Evolutionary conservation across 2,329 filamentous ascomycete genomes (phyloP).

Genomic region (Exophiala alcalophila): DNA sequence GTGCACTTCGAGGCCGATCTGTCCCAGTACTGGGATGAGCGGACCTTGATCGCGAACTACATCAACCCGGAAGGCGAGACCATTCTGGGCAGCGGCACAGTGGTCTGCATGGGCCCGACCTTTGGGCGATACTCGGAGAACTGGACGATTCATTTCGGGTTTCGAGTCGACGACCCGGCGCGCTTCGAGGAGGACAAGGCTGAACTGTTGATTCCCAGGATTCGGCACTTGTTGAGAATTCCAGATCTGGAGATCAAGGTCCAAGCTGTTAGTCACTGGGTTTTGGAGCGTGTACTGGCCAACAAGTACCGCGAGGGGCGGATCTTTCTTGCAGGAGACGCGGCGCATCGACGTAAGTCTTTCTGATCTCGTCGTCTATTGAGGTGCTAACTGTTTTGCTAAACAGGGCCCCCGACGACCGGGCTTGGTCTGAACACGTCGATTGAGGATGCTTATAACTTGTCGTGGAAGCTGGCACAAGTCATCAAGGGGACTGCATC

Average conservation of each 20-base stretch:
- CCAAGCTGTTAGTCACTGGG: slow-evolving; percentile 1
- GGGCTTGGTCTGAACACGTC: slow-evolving; percentile 5
- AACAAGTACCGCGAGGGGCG: slow-evolving; percentile 25
- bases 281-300: slow-evolving; percentile 6
- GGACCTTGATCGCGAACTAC: slow-evolving; percentile 20
- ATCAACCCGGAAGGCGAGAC: slow-evolving; percentile 22
- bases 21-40: slow-evolving; percentile 30
- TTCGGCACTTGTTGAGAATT: slow-evolving; percentile 17
- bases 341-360: slow-evolving; percentile 34
- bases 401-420: slow-evolving; percentile 2
- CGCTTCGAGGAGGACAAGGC: slow-evolving; percentile 24
- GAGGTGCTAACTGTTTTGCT: slow-evolving; percentile 34
- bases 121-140: slow-evolving; percentile 34
- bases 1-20: slow-evolving; percentile 30
- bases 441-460: slow-evolving; percentile 39
- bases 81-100: slow-evolving; percentile 20
- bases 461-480: slow-evolving; percentile 32
- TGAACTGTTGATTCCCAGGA: slow-evolving; percentile 28
- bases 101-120: slow-evolving; percentile 28
- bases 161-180: slow-evolving; percentile 27
- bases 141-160: slow-evolving; percentile 35
- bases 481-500: slow-evolving; percentile 20
- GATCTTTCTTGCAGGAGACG: slow-evolving; percentile 37
- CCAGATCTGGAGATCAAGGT: slow-evolving; percentile 15
- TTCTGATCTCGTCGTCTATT: slow-evolving; percentile 32